Evolutionary conservation across 2,329 filamentous ascomycete genomes (phyloP).

Genomic region (Coleophoma eucalyptorum): DNA sequence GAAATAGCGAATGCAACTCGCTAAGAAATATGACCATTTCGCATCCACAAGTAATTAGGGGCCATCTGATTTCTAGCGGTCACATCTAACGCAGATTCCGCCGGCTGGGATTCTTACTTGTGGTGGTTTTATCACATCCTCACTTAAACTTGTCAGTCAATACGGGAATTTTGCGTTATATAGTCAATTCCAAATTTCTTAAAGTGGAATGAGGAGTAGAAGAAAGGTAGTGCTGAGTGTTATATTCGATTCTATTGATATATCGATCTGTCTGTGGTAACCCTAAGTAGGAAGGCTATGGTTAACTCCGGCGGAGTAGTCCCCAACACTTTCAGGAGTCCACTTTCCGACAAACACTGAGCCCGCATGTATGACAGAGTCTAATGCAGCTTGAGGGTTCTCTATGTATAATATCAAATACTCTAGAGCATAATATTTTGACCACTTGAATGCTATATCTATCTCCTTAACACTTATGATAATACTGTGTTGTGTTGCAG

Average conservation of each 20-base stretch:
- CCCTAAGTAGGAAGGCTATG: conserved; percentile 96
- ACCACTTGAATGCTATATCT: conserved; percentile 72
- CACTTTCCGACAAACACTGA: conserved; percentile 94
- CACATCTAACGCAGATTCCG: too few relatives aligned
- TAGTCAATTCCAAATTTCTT: conserved; percentile 92
- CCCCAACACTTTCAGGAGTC: conserved; percentile 96
- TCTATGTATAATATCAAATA: conserved; percentile 90
- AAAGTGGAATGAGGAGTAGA: conserved; percentile 2
- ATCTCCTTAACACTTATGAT: conserved; percentile 73
- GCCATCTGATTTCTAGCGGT: too few relatives aligned
- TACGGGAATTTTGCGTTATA: conserved; percentile 96
- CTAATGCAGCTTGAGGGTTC: conserved; percentile 69
- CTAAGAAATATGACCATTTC: too few relatives aligned
- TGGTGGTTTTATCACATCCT: conserved; percentile 98
- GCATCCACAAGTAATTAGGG: too few relatives aligned
- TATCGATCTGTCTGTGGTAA: too few relatives aligned
- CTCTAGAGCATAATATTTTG: conserved; percentile 94
- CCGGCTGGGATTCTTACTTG: conserved; percentile 83
- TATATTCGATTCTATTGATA: too few relatives aligned
- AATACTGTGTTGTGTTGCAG: conserved; percentile 85
- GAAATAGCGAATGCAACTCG: too few relatives aligned
- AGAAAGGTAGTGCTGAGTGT: conserved; percentile 38
- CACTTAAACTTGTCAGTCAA: conserved; percentile 93
- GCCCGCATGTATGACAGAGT: conserved; percentile 85
- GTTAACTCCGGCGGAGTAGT: conserved; percentile 97